Evolutionary conservation across 805 yeast genomes (phyloP).

Genomic region (Lachancea thermotolerans): DNA sequence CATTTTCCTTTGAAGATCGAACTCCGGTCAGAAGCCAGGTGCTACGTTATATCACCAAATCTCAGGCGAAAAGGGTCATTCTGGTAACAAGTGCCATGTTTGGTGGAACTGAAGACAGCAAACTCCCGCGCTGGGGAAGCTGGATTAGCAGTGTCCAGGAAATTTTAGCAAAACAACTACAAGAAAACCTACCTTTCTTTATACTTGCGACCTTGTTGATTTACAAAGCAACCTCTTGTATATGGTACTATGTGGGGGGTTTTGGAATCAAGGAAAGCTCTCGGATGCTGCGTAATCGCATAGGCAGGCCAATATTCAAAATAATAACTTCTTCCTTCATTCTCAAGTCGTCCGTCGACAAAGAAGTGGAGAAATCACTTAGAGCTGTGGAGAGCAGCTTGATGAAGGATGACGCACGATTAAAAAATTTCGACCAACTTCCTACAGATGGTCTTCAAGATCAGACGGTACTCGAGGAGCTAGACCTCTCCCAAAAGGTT

Average conservation of each 20-base stretch:
- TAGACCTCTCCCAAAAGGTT: constrained; percentile 40
- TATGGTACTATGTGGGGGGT: constrained; percentile 25
- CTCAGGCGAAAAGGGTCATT: too few species aligned
- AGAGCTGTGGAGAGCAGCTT: constrained; percentile 48
- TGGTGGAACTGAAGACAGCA: too few species aligned
- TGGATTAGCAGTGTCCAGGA: too few species aligned
- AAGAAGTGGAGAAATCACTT: constrained; percentile 47
- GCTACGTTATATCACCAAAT: too few species aligned
- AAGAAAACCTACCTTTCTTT: background rate
- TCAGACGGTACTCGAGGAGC: constrained; percentile 40
- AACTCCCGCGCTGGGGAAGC: too few species aligned
- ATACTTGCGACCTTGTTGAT: background rate
- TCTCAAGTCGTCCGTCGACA: constrained; percentile 48
- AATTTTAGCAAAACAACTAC: too few species aligned
- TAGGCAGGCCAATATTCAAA: constrained; percentile 26
- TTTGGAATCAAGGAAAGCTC: constrained; percentile 37
- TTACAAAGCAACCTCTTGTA: constrained; percentile 7
- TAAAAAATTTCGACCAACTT: constrained; percentile 40
- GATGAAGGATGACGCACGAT: constrained; percentile 44
- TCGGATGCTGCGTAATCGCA: constrained; percentile 10
- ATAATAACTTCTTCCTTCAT: constrained; percentile 43
- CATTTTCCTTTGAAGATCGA: too few species aligned
- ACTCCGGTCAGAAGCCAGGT: too few species aligned
- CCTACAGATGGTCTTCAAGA: constrained; percentile 57
- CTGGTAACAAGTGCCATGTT: too few species aligned